Percentiles rank a stretch among this genome's conserved stretches.
These are phyloP conservation scores for Chrysoporthe puriensis DNA, from an alignment of 2,329 filamentous ascomycete species.

Conservation along the genomic window DNA sequence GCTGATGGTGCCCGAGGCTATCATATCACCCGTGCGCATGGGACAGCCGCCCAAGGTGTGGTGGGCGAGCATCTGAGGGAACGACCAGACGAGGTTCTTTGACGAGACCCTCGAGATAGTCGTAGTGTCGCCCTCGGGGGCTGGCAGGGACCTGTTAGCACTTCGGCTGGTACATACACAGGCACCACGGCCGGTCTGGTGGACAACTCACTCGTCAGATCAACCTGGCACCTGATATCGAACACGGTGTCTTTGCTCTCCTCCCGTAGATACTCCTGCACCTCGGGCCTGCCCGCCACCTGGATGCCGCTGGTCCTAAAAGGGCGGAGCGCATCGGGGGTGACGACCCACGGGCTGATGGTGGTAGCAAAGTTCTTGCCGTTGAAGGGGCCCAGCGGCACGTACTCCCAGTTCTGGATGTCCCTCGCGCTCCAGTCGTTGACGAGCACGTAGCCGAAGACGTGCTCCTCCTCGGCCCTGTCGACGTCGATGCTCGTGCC, in stretches of 20 bases:
- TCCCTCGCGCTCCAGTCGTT: conserved; percentile 89
- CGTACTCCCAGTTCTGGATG: conserved; percentile 83
- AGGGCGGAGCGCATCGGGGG: conserved; percentile 73
- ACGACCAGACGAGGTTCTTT: conserved; percentile 76
- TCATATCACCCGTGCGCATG: conserved; percentile 72
- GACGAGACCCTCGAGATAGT: conserved; percentile 65
- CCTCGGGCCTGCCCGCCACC: conserved; percentile 35
- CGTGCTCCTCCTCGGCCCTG: conserved; percentile 64
- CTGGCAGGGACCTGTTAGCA: conserved; percentile 28
- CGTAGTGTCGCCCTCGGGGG: conserved; percentile 51
- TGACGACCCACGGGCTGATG: conserved; percentile 79
- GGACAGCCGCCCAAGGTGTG: conserved; percentile 78
- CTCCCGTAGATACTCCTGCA: conserved; percentile 60
- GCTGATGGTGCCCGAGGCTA: conserved; percentile 78
- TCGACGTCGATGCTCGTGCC: conserved; percentile 66
- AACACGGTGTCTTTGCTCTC: conserved; percentile 61
- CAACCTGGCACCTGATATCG: conserved; percentile 71
- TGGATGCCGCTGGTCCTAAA: conserved; percentile 41
- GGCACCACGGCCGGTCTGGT: not conserved
- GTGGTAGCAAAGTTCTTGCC: conserved; percentile 82
- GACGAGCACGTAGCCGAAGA: conserved; percentile 81
- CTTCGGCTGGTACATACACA: not conserved
- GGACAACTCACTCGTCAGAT: conserved; percentile 56
- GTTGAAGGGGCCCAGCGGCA: conserved; percentile 81
- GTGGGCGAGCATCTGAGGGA: conserved; percentile 81